Percentiles rank a stretch among this genome's conserved stretches.
These are phyloP conservation scores for Brasenia schreberi DNA, from an alignment of 164 flowering plant species.

Conservation along the genomic window DNA sequence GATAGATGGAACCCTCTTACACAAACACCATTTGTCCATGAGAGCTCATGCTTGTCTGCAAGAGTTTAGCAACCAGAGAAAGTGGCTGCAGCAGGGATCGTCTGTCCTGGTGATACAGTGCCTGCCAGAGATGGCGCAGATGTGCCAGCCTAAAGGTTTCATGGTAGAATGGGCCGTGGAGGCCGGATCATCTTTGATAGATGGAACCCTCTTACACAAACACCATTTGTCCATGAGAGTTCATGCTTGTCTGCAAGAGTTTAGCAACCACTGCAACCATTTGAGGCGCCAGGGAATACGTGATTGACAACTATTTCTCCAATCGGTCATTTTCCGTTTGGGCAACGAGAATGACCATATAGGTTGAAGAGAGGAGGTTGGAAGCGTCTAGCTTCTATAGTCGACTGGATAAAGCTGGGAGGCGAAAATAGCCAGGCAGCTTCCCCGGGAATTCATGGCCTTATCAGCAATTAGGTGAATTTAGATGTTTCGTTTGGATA, in stretches of 20 bases:
- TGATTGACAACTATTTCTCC: no score
- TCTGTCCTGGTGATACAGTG: constrained; percentile 36
- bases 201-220: constrained; percentile 66
- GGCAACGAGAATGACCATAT: no score
- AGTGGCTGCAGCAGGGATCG: constrained; percentile 69
- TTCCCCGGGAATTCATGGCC: no score
- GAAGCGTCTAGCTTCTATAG: no score
- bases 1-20: constrained; percentile 84
- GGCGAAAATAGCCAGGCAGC: no score
- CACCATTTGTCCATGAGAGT: constrained; percentile 38
- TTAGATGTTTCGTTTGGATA: no score
- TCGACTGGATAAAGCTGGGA: no score
- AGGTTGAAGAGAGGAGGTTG: no score
- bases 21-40: constrained; percentile 37
- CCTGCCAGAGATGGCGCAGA: constrained; percentile 25
- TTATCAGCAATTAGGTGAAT: no score
- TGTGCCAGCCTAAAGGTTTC: constrained; percentile 26
- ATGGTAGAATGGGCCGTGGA: constrained; percentile 89
- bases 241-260: constrained; percentile 20
- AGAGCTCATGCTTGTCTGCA: constrained; percentile 25
- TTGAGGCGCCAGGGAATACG: no score
- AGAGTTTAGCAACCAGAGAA: constrained; percentile 18
- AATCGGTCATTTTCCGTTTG: no score
- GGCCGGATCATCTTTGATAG: constrained; percentile 87
- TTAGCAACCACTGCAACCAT: background rate